Percentiles rank a stretch among this genome's conserved stretches.
phyloP scores from a whole-genome alignment of 164 flowering plant genomes.

The Magnolia sinica region DNA sequence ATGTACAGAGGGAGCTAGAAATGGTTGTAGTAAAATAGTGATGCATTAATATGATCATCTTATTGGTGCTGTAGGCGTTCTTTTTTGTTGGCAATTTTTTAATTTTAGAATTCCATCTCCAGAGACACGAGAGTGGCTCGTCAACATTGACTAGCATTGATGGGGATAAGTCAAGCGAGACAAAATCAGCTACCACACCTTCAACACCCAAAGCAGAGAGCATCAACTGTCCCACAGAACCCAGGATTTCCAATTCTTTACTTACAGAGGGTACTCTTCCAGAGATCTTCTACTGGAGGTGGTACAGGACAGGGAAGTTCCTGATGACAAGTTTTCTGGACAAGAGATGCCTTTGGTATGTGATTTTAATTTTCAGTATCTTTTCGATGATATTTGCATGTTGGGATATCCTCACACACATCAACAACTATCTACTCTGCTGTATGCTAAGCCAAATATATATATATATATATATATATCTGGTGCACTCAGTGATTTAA shows the following conservation, averaged over 20 bases:
- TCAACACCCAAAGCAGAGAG: slow-evolving; percentile 89
- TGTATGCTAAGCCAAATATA: too few relatives aligned
- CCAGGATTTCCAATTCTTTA: slow-evolving; percentile 59
- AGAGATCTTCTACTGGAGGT: slow-evolving; percentile 46
- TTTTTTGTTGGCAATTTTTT: not conserved
- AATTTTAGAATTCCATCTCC: slow-evolving; percentile 11
- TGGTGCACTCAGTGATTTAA: too few relatives aligned
- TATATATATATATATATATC: too few relatives aligned
- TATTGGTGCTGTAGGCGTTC: not conserved
- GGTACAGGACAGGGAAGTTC: slow-evolving; percentile 47
- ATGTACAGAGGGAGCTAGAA: not conserved
- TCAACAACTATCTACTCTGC: too few relatives aligned
- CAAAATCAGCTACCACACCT: slow-evolving; percentile 72
- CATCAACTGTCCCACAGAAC: slow-evolving; percentile 50
- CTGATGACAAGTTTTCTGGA: slow-evolving; percentile 49
- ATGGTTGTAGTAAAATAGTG: not conserved
- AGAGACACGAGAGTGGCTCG: slow-evolving; percentile 78
- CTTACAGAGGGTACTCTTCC: slow-evolving; percentile 52
- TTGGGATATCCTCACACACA: too few relatives aligned
- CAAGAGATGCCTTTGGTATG: slow-evolving; percentile 73
- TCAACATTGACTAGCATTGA: slow-evolving; percentile 46
- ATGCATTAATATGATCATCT: not conserved
- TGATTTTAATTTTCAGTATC: not conserved
- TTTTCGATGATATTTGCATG: not conserved
- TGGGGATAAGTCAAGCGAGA: slow-evolving; percentile 86